Evolutionary conservation across 148 eudicot genomes (phyloP).

Genomic region (Amaranthus palmeri): DNA sequence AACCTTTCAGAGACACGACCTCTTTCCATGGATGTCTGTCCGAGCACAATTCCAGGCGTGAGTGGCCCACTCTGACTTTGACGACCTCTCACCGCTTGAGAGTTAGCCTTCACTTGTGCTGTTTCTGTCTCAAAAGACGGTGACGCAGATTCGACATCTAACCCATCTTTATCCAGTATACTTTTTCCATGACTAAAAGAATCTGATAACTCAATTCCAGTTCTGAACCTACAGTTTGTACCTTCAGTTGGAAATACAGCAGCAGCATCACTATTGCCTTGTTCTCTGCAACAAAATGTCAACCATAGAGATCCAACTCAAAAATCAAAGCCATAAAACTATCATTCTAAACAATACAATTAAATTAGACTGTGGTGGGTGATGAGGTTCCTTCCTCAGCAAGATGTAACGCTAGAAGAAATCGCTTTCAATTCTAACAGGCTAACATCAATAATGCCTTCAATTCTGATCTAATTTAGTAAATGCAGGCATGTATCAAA

Average conservation of each 20-base stretch:
- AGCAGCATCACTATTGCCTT: slow-evolving; percentile 28
- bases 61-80: slow-evolving; percentile 90
- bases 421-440: not conserved
- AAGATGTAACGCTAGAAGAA: not conserved
- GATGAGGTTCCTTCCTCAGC: not conserved
- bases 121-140: slow-evolving; percentile 42
- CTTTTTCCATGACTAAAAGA: slow-evolving; percentile 35
- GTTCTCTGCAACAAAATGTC: slow-evolving; percentile 41
- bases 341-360: not conserved
- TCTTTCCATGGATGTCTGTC: slow-evolving; percentile 61
- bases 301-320: not conserved
- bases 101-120: slow-evolving; percentile 40
- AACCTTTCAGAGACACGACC: slow-evolving; percentile 64
- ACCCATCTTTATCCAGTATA: slow-evolving; percentile 36
- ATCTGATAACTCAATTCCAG: slow-evolving; percentile 33
- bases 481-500: not conserved
- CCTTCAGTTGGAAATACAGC: slow-evolving; percentile 23
- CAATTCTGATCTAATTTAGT: not conserved
- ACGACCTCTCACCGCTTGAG: slow-evolving; percentile 43
- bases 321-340: not conserved
- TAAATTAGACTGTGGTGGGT: not conserved
- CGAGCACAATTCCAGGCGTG: slow-evolving; percentile 60
- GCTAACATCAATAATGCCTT: too few species aligned
- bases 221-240: slow-evolving; percentile 35
- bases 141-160: slow-evolving; percentile 41